Conservation (phyloP, 257 asterid species). For the Ocimum tenuiflorum region DNA sequence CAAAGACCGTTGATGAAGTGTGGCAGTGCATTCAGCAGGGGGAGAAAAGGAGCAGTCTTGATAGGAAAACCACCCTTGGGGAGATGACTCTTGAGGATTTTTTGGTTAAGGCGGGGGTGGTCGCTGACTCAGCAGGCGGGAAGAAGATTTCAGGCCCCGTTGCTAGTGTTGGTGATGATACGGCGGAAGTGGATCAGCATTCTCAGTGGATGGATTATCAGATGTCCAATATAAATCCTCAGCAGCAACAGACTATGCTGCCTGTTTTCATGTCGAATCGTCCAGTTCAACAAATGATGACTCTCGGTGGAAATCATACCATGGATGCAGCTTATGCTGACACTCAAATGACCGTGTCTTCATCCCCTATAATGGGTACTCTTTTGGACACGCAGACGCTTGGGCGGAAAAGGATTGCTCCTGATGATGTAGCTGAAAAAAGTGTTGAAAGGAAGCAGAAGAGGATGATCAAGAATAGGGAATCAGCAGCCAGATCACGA, state of each 20-base stretch:
- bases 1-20: conserved; percentile 88
- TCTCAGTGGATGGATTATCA: conserved; percentile 70
- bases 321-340: conserved; percentile 52
- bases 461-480: conserved; percentile 94
- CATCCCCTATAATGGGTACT: conserved; percentile 57
- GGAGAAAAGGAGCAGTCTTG: conserved; percentile 41
- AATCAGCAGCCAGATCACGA: conserved; percentile 92
- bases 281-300: conserved; percentile 43
- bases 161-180: conserved; percentile 31
- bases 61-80: conserved; percentile 60
- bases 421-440: conserved; percentile 62
- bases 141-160: conserved; percentile 29
- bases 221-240: conserved; percentile 37
- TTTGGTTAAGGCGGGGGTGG: conserved; percentile 91
- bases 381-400: conserved; percentile 63
- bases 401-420: conserved; percentile 62
- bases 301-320: conserved; percentile 40
- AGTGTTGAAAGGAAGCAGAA: conserved; percentile 83
- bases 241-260: conserved; percentile 33
- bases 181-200: conserved; percentile 32
- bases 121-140: conserved; percentile 42
- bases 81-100: conserved; percentile 91
- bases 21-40: conserved; percentile 87
- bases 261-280: conserved; percentile 52
- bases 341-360: conserved; percentile 45